These are phyloP conservation scores for Harrya chromipes DNA, from an alignment of 768 basidiomycete genomes.

Conservation along the genomic window DNA sequence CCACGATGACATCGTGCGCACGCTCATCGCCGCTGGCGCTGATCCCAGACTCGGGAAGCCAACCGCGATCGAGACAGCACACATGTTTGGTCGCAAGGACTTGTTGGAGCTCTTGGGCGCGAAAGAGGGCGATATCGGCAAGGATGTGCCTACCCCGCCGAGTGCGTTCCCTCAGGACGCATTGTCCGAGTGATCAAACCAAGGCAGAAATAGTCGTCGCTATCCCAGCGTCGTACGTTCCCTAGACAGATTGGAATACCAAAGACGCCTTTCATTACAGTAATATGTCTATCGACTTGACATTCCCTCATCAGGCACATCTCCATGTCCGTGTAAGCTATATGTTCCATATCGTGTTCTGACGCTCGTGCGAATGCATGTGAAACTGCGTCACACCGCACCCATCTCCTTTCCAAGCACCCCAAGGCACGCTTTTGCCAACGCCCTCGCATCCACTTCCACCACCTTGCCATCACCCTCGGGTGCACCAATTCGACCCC, in stretches of 20 bases:
- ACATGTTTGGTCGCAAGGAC: slow-evolving; percentile 62
- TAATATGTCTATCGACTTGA: too few relatives aligned
- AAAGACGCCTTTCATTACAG: too few relatives aligned
- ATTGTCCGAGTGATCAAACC: too few relatives aligned
- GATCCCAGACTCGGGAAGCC: slow-evolving; percentile 66
- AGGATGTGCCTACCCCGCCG: slow-evolving; percentile 29
- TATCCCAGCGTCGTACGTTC: too few relatives aligned
- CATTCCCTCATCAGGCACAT: too few relatives aligned
- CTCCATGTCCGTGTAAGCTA: not conserved
- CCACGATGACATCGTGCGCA: slow-evolving; percentile 58
- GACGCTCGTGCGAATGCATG: too few relatives aligned
- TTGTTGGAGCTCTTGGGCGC: slow-evolving; percentile 57
- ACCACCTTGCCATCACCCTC: slow-evolving; percentile 27
- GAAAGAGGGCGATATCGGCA: slow-evolving; percentile 47
- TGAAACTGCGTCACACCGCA: slow-evolving; percentile 18
- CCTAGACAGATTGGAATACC: too few relatives aligned
- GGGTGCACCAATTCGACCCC: slow-evolving; percentile 20
- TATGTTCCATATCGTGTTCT: too few relatives aligned
- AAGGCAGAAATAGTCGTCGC: too few relatives aligned
- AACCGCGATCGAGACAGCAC: slow-evolving; percentile 64
- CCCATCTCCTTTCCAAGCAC: slow-evolving; percentile 77
- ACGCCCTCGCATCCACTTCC: slow-evolving; percentile 60
- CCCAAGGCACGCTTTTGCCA: slow-evolving; percentile 67
- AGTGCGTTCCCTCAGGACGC: not conserved
- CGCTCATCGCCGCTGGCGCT: slow-evolving; percentile 49